These are phyloP conservation scores for Mortierella sp. DNA, from an alignment of 371 early-diverging fungal species.

Conservation along the genomic window DNA sequence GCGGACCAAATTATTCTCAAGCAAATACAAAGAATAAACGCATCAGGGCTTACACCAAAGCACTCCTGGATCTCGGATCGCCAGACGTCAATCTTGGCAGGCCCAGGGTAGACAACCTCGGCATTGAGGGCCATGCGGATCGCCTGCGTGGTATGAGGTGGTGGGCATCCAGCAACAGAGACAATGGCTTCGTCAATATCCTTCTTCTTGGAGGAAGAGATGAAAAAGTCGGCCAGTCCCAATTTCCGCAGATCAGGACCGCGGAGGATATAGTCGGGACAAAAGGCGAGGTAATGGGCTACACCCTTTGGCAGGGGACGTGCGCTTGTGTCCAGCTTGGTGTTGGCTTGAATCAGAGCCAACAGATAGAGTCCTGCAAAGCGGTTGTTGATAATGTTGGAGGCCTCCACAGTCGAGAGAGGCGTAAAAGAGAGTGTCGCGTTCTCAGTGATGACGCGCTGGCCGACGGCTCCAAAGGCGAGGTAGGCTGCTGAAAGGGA, in stretches of 20 bases:
- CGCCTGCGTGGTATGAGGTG: slow-evolving; percentile 60
- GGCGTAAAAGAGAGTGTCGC: slow-evolving; percentile 57
- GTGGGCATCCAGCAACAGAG: slow-evolving; percentile 62
- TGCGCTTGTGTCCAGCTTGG: slow-evolving; percentile 23
- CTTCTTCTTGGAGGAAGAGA: slow-evolving; percentile 62
- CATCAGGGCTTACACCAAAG: slow-evolving; percentile 60
- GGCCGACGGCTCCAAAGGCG: slow-evolving; percentile 51
- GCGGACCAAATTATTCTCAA: slow-evolving; percentile 1
- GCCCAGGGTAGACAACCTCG: slow-evolving; percentile 68
- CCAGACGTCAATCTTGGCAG: slow-evolving; percentile 69
- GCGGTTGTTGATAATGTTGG: slow-evolving; percentile 21
- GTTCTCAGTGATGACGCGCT: slow-evolving; percentile 66
- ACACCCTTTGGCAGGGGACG: slow-evolving; percentile 57
- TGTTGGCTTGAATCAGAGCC: slow-evolving; percentile 30
- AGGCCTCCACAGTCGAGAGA: neutral
- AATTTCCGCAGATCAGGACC: slow-evolving; percentile 67
- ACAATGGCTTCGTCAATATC: slow-evolving; percentile 56
- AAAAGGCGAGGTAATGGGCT: slow-evolving; percentile 64
- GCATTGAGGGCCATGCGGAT: slow-evolving; percentile 62
- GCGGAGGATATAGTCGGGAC: slow-evolving; percentile 63
- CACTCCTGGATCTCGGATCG: slow-evolving; percentile 61
- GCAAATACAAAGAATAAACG: neutral
- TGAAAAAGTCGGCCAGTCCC: slow-evolving; percentile 67
- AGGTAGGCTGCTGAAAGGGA: slow-evolving; percentile 61
- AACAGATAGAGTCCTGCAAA: slow-evolving; percentile 53